These are phyloP conservation scores for Mycosphaerella sp. DNA, from an alignment of 2,329 filamentous ascomycete genomes.

Conservation along the genomic window DNA sequence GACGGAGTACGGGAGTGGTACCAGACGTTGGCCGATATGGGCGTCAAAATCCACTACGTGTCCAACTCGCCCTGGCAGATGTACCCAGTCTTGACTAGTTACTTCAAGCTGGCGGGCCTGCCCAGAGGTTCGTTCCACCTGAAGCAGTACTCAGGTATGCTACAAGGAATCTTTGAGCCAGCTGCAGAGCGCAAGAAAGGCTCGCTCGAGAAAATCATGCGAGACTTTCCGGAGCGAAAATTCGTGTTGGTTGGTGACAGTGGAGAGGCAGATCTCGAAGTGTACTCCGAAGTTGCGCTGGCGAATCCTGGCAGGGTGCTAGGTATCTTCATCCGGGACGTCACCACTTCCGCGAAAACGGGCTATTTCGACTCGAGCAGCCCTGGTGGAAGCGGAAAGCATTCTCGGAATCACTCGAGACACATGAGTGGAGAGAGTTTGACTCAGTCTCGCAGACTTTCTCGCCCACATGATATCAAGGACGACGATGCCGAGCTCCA, in stretches of 20 bases:
- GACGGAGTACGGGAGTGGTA: slow-evolving; percentile 92
- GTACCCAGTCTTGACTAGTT: slow-evolving; percentile 80
- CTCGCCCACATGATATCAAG: slow-evolving; percentile 32
- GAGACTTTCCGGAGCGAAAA: slow-evolving; percentile 80
- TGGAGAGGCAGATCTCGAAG: slow-evolving; percentile 92
- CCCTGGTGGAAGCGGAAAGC: slow-evolving; percentile 27
- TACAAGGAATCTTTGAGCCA: slow-evolving; percentile 96
- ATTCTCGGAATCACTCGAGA: slow-evolving; percentile 28
- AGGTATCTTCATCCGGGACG: slow-evolving; percentile 89
- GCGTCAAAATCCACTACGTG: slow-evolving; percentile 89
- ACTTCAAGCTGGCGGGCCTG: slow-evolving; percentile 71
- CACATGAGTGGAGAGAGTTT: slow-evolving; percentile 30
- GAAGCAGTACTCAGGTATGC: slow-evolving; percentile 94
- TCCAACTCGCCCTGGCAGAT: slow-evolving; percentile 99
- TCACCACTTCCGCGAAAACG: slow-evolving; percentile 65
- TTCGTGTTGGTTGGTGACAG: slow-evolving; percentile 94
- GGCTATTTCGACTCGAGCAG: slow-evolving; percentile 70
- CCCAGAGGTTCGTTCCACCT: slow-evolving; percentile 87
- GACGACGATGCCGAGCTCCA: slow-evolving; percentile 45
- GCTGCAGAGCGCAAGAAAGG: slow-evolving; percentile 91
- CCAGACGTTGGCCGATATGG: slow-evolving; percentile 63
- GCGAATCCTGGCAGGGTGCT: slow-evolving; percentile 76
- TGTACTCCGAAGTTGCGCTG: slow-evolving; percentile 88
- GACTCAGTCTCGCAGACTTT: slow-evolving; percentile 28
- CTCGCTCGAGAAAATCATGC: slow-evolving; percentile 74